A percentile compares a stretch with the other conserved stretches of the same genome.
Conservation (phyloP, 495 filamentous ascomycete species). For the Penicillium samsonianum region DNA sequence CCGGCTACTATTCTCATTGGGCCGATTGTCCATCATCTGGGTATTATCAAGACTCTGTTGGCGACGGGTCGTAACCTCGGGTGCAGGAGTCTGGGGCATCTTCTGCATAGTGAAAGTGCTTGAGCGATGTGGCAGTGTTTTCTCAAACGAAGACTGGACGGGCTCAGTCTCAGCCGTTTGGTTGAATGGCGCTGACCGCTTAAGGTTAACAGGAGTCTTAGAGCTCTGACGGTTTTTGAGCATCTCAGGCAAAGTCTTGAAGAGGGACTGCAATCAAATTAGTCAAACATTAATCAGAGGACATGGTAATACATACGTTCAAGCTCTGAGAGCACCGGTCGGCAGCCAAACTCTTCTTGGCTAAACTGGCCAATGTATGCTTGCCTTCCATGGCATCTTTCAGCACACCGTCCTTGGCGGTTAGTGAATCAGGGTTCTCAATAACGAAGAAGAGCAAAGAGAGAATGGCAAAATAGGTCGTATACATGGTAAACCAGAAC, state of each 20-base stretch:
- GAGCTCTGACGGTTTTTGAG: conserved; percentile 58
- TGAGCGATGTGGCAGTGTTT: conserved; percentile 44
- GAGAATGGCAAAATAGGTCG: conserved; percentile 90
- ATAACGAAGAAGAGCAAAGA: conserved; percentile 86
- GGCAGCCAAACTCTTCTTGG: conserved; percentile 83
- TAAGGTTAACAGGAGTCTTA: conserved; percentile 39
- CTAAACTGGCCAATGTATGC: conserved; percentile 71
- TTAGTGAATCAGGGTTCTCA: conserved; percentile 81
- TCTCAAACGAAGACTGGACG: conserved; percentile 30
- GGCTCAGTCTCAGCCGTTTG: conserved; percentile 27
- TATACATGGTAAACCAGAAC: conserved; percentile 97
- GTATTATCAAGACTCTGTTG: conserved; percentile 39
- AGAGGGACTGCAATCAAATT: conserved; percentile 56
- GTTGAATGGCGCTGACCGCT: conserved; percentile 42
- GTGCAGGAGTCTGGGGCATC: conserved; percentile 24
- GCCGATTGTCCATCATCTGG: conserved; percentile 24
- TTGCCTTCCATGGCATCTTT: conserved; percentile 82
- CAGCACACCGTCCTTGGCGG: conserved; percentile 70
- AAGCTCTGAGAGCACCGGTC: conserved; percentile 79
- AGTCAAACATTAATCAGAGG: background rate
- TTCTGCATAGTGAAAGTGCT: conserved; percentile 50
- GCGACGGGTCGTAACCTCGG: conserved; percentile 24
- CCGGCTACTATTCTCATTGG: conserved; percentile 23
- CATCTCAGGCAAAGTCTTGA: conserved; percentile 75
- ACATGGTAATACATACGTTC: conserved; percentile 54